Base-by-base conservation (phyloP, 257 asterid species). In the Eucommia ulmoides region DNA sequence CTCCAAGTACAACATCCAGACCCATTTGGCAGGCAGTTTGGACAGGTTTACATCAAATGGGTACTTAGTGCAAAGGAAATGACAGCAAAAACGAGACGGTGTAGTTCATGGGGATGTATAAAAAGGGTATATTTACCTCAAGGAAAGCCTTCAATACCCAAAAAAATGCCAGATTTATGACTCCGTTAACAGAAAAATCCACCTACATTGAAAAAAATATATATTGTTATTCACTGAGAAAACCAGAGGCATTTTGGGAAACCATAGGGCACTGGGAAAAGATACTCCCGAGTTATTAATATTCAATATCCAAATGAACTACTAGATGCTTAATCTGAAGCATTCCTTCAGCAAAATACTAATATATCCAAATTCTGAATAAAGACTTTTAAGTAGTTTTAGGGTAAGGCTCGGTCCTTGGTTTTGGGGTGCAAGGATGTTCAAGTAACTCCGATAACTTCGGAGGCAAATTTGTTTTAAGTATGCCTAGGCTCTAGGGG, bases 131-230 rank as follows among this genome's bases (percentile, higher is more conserved):
- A 55, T 45, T 62, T 67, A 85, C 98, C 93, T 82, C 71, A 47
- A 85, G 79, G 68, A 85, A 83, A 33, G 98, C 93, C 75, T 77
- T 85, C 60, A 80, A 70, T 64, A 85, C 78, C 96, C 98, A 85
- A 75, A 89, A 66, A 66, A 85, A 89, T 2, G 94, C 70, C 54
- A 89, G 63, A 48, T 80, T 82, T 71, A 89, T 62, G 47, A 82
- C 70, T 45, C 94, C 98, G 20, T 89, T 78, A 48, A 89, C 96
- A 23, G 96, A 85, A 72, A 89, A 89, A 48, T 86, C 82, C 18
- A 89, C 96, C 98, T 89, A 45, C 59, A 76, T 23, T 58, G 47
- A 56, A 41, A 50, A 57, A 56, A 23, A 19, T 10, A 38, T 38
- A 38, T 3, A 38, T 15, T 14, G n/a, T 15, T 38, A 38, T 5